Evolutionary conservation across 2,329 filamentous ascomycete species (phyloP).

Genomic region (Rhynchosporium secalis): DNA sequence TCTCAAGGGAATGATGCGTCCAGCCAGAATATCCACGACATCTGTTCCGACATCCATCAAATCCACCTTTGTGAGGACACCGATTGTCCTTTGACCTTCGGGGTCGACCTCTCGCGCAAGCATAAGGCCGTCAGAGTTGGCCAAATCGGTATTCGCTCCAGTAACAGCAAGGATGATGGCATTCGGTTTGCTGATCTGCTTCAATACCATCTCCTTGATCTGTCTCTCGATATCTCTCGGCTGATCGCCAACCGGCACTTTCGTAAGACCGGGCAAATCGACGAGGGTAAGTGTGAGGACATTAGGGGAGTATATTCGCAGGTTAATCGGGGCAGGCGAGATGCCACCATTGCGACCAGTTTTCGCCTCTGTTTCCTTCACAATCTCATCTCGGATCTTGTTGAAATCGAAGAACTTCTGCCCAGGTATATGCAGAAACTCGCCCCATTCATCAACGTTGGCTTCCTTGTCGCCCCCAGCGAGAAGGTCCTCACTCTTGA

Average conservation of each 20-base stretch:
- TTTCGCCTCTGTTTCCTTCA: conserved; percentile 93
- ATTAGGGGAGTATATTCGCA: conserved; percentile 97
- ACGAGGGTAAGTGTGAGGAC: conserved; percentile 96
- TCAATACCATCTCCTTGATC: conserved; percentile 96
- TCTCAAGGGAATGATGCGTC: conserved; percentile 91
- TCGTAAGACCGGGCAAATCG: conserved; percentile 93
- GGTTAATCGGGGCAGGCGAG: conserved; percentile 93
- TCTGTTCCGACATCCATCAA: conserved; percentile 99
- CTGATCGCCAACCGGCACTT: conserved; percentile 95
- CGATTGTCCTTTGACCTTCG: conserved; percentile 95
- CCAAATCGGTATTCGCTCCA: conserved; percentile 94
- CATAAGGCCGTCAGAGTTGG: conserved; percentile 97
- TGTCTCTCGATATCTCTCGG: conserved; percentile 95
- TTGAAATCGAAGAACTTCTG: conserved; percentile 98
- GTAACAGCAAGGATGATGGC: conserved; percentile 97
- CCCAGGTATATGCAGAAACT: conserved; percentile 96
- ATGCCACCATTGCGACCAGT: conserved; percentile 96
- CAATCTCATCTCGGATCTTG: conserved; percentile 97
- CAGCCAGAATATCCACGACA: conserved; percentile 96
- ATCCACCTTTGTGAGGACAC: conserved; percentile 97
- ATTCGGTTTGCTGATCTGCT: conserved; percentile 98
- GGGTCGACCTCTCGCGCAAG: conserved; percentile 95
- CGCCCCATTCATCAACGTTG: conserved; percentile 95
- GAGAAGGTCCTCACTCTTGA: conserved; percentile 62
- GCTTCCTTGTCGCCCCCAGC: conserved; percentile 78